Conservation (phyloP, 495 filamentous ascomycete species). For the Halenospora varia region DNA sequence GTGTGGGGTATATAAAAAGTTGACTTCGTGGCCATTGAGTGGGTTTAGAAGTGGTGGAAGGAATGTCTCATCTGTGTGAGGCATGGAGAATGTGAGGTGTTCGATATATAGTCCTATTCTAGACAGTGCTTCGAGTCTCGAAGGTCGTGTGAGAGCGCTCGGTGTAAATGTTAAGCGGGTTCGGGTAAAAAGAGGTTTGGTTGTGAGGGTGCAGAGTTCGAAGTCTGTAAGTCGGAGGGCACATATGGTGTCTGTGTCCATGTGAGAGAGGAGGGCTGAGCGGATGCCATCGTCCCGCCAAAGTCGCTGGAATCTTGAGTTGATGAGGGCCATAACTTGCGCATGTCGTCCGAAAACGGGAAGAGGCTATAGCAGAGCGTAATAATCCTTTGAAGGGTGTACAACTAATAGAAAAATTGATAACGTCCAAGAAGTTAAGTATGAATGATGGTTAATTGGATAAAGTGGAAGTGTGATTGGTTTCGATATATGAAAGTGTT, state of each 20-base stretch:
- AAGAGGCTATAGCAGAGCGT: neutral
- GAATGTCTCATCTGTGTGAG: slow-evolving; percentile 67
- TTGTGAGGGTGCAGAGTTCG: slow-evolving; percentile 48
- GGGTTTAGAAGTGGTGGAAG: slow-evolving; percentile 72
- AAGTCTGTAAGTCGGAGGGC: slow-evolving; percentile 44
- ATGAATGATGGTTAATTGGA: neutral
- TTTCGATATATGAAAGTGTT: neutral
- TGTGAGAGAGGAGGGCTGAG: slow-evolving; percentile 44
- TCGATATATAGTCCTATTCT: slow-evolving; percentile 69
- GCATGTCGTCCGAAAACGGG: slow-evolving; percentile 18
- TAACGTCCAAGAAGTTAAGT: neutral
- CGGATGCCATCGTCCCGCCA: slow-evolving; percentile 48
- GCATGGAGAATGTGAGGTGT: slow-evolving; percentile 63
- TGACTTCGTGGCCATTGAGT: slow-evolving; percentile 62
- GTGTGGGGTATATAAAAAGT: slow-evolving; percentile 71
- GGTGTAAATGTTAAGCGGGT: slow-evolving; percentile 62
- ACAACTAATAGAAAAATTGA: neutral
- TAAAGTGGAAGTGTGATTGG: neutral
- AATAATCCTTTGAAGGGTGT: neutral
- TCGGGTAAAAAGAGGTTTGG: slow-evolving; percentile 47
- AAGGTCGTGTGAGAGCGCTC: slow-evolving; percentile 64
- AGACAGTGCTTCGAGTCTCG: slow-evolving; percentile 62
- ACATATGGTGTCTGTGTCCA: slow-evolving; percentile 46
- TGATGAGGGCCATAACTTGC: slow-evolving; percentile 25
- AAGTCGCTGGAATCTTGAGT: slow-evolving; percentile 33